phyloP scores from a whole-genome alignment of 2,329 filamentous ascomycete genomes.

The Torrubiella hemipterigena region DNA sequence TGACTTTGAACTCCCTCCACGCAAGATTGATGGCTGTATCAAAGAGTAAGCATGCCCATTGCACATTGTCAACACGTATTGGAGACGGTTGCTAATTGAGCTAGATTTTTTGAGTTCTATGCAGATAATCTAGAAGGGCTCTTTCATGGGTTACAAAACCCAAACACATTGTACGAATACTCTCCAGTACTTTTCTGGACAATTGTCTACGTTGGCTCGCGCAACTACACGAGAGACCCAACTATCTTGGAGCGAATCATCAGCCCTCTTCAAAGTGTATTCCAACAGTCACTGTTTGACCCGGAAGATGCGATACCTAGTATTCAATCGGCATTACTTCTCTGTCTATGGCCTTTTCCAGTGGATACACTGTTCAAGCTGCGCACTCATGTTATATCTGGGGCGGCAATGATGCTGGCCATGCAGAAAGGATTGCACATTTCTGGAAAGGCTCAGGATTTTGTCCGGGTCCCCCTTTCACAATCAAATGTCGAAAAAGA shows the following conservation, averaged over 20 bases:
- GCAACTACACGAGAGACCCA: conserved; percentile 21
- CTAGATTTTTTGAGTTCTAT: neutral
- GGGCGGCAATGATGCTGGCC: conserved; percentile 24
- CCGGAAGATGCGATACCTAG: conserved; percentile 9
- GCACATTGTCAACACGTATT: too few species aligned
- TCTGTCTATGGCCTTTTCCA: conserved; percentile 26
- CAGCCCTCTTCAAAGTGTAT: too few species aligned
- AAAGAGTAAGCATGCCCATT: too few species aligned
- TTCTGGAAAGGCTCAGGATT: conserved; percentile 24
- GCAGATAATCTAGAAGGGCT: neutral
- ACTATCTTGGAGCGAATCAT: conserved; percentile 18
- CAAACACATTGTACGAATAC: neutral
- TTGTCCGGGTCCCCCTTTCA: too few species aligned
- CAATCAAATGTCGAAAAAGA: too few species aligned
- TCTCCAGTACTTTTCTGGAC: conserved; percentile 21
- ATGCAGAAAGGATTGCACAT: conserved; percentile 27
- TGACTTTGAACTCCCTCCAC: too few species aligned
- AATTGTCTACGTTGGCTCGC: conserved; percentile 23
- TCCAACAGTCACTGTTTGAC: too few species aligned
- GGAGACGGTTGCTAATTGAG: too few species aligned
- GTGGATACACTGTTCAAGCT: conserved; percentile 27
- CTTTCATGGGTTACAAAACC: neutral
- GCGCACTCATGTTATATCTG: conserved; percentile 23
- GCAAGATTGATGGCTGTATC: too few species aligned
- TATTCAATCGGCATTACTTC: conserved; percentile 24